Conservation (phyloP, 2,329 filamentous ascomycete genomes). For the Trichophyton simii region DNA sequence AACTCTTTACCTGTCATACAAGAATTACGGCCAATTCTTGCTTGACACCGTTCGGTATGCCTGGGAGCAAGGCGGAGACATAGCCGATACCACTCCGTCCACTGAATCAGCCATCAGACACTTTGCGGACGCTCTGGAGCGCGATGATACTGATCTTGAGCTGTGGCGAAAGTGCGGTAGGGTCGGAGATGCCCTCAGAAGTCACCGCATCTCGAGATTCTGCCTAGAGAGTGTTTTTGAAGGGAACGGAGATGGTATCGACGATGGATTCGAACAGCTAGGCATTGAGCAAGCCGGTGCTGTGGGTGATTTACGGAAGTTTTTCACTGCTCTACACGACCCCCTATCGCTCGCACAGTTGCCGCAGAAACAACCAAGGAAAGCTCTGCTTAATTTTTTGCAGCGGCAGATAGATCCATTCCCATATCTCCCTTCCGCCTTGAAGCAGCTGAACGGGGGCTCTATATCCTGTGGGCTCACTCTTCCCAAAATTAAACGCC, state of each 20-base stretch:
- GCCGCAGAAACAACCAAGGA: slow-evolving; percentile 39
- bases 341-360: slow-evolving; percentile 42
- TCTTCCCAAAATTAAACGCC: slow-evolving; percentile 26
- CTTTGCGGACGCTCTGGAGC: slow-evolving; percentile 51
- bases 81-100: slow-evolving; percentile 15
- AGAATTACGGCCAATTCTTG: slow-evolving; percentile 85
- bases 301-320: slow-evolving; percentile 37
- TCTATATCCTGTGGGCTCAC: slow-evolving; percentile 21
- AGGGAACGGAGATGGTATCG: slow-evolving; percentile 46
- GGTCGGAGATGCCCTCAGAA: slow-evolving; percentile 45
- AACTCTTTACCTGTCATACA: slow-evolving; percentile 84
- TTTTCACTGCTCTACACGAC: slow-evolving; percentile 42
- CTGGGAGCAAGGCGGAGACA: slow-evolving; percentile 18
- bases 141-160: slow-evolving; percentile 52
- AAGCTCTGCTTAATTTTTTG: slow-evolving; percentile 41
- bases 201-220: slow-evolving; percentile 47
- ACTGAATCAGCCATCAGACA: slow-evolving; percentile 36
- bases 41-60: slow-evolving; percentile 59
- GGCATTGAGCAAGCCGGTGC: slow-evolving; percentile 46
- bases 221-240: slow-evolving; percentile 53
- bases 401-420: slow-evolving; percentile 45
- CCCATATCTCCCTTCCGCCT: slow-evolving; percentile 27
- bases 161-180: slow-evolving; percentile 50
- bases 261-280: slow-evolving; percentile 43
- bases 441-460: neutral